Conservation (phyloP, 805 yeast genomes). For the Saccharomycopsis schoenii region DNA sequence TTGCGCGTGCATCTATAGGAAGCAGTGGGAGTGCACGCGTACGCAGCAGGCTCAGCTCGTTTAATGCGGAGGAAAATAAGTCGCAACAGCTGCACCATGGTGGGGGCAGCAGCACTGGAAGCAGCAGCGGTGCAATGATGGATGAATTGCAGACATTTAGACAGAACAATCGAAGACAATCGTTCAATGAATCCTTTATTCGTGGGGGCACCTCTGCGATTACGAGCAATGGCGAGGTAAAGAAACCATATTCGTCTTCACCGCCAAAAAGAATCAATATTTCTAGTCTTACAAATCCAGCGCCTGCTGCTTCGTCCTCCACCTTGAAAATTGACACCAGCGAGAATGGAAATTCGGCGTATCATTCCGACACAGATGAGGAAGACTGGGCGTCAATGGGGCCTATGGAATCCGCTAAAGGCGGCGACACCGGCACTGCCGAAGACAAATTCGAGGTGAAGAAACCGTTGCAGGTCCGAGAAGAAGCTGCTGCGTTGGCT, state of each 20-base stretch:
- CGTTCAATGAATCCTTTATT: slow-evolving; percentile 13
- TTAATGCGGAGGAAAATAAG: slow-evolving; percentile 2
- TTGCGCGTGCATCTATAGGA: not conserved
- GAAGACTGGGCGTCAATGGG: slow-evolving; percentile 96
- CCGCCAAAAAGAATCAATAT: slow-evolving; percentile 11
- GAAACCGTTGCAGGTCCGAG: slow-evolving; percentile 26
- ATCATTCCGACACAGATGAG: slow-evolving; percentile 75
- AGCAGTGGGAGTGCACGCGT: not conserved
- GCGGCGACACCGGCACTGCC: not conserved
- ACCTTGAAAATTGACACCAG: not conserved
- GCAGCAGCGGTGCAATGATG: not conserved
- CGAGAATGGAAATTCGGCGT: not conserved
- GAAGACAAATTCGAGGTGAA: slow-evolving; percentile 1
- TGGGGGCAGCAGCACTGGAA: not conserved
- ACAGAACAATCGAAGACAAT: slow-evolving; percentile 2
- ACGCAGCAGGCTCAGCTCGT: slow-evolving; percentile 17
- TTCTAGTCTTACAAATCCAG: slow-evolving; percentile 10
- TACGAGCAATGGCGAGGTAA: not conserved
- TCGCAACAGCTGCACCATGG: not conserved
- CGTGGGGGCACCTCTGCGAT: not conserved
- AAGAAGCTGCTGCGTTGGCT: slow-evolving; percentile 56
- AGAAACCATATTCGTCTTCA: not conserved
- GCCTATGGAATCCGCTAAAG: slow-evolving; percentile 36
- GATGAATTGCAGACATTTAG: slow-evolving; percentile 1
- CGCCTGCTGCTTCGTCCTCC: not conserved